Base-by-base conservation (phyloP, 148 eudicot genomes). In the Camellia lanceoleosa region DNA sequence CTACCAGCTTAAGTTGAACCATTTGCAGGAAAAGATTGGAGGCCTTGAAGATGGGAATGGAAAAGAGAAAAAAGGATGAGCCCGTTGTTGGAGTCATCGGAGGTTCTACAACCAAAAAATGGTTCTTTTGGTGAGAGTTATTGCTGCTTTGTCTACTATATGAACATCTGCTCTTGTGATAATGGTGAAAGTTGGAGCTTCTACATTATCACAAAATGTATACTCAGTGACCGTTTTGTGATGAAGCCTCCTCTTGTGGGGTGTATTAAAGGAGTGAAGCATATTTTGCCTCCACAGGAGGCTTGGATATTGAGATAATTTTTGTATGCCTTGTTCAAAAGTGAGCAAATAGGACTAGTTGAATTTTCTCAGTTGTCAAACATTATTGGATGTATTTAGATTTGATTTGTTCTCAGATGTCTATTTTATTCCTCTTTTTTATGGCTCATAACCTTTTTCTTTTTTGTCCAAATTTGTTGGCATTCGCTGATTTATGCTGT, bases 41-140 rank as follows among this genome's bases (percentile, higher is more conserved):
- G 79, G 89, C 95, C 73, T 78, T 95, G 80, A 92, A 89, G 87
- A 84, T 86, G 82, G 99, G 99, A 68, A 78, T 93, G 68, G 98
- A 93, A 68, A 88, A 86, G 23, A 86, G 92, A 73, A 87, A 85
- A 73, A 90, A 83, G 59, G 92, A 88, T 66, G 90, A 88, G 60
- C 88, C 87, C 44, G 69, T 76, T 65, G 38, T 30, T 30, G 38
- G 38, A 30, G 38, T 30, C 1, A 1, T 30, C 38, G 77, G 65
- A 73, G 80, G 79, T 86, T 66, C 90, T 16, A 75, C 86, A 51
- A 68, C 88, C 49, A 90, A 86, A 80, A 89, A 82, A 85, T 91
- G 96, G 98, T 88, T 89, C 84, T 93, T 87, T 78, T 87, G 93
- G 94, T 89, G 84, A 86, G 0, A 20, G 47, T 13, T 15, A 30